Evolutionary conservation across 225 moss, liverwort and hornwort species (phyloP), one percentile per base, ranked within the genome.

Genomic region (Sphagnum tenellum): DNA sequence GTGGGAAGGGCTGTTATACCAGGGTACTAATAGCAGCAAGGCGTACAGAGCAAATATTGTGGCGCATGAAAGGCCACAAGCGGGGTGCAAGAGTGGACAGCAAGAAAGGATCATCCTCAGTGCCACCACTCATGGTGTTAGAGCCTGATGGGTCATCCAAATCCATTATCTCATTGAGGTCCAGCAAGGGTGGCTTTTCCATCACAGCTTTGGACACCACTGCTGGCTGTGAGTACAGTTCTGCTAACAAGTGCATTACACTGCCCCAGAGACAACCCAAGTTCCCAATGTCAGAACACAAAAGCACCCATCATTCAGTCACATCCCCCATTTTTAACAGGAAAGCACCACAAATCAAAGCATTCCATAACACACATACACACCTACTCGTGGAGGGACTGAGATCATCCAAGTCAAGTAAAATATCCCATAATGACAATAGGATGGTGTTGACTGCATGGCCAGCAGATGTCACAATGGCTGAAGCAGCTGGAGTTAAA

Each of bases 361-460:
- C 29, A 29, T 29, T 29, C 29, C 45, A 13, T 60, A 60, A 5
- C 45, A 60, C 7, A 77, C 77, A 50, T 67, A 77, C 77, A 50
- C 64, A 94, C 93, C 93, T 94, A 84, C 93, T 94, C 56, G 93
- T 94, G 47, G 93, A 94, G 58, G 93, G 93, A 73, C 93, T 94
- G 48, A 94, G 89, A 62, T 94, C 93, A 76, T 94, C 90, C 69
- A 94, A 72, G 63, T 94, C 90, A 55, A 94, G 79, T 54, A 94
- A 75, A 64, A 94, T 94, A 60, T 94, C 93, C 93, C 93, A 94
- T 12, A 94, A 75, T 46, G 86, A 90, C 69, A 88, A 66, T 53
- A 94, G 80, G 56, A 94, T 94, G 11, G 82, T 76, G 67, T 80
- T 82, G 8, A 94, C 90, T 49, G 84, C 70, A 70, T 89, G 81